Base-by-base conservation (phyloP, 257 asterid species). In the Datura wrightii region DNA sequence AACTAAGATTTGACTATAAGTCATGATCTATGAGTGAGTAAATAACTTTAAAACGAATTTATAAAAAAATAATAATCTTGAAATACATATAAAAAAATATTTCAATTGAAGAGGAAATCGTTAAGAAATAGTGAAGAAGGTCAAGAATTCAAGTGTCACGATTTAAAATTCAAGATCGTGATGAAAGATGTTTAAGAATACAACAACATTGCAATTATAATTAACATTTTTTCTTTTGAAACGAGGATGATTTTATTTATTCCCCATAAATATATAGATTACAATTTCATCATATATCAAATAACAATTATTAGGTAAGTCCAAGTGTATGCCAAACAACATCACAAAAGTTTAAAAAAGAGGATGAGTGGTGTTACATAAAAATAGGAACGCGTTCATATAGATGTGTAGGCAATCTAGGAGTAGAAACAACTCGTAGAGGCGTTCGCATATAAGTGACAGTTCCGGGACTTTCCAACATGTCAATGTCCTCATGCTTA, bases 401-500 rank as follows among this genome's bases (percentile, higher is more conserved):
- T 4, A 83, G 19, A 14, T 83, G 82, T 2, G 15, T 10, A 37
- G 86, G 48, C 66, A 83, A 74, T 56, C 86, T 83, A 71, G 84
- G 87, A 31, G 80, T 84, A 36, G 87, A 60, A 34, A 84, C 70
- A 14, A 19, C 87, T 76, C 52, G 84, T 2, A 84, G 70, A 62
- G 87, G 87, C 4, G 83, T 46, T 65, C 2, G 48, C 87, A 78
- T 79, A 67, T 65, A 79, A 67, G 90, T 87, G 1, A 93, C 89
- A 50, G 91, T 90, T 79, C 97, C 97, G 9, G 89, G 91, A 13
- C 88, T 83, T 52, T 93, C 97, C 34, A 87, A 94, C 97, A 93
- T 93, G 65, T 90, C 87, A 42, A 93, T 69, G 6, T 91, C 91
- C 39, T 86, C 19, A 6, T 85, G 87, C 69, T 24, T 65, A 88